Evolutionary conservation across 768 basidiomycete genomes (phyloP), one percentile per base, ranked within the genome.

Genomic region (Termitomyces sp.): DNA sequence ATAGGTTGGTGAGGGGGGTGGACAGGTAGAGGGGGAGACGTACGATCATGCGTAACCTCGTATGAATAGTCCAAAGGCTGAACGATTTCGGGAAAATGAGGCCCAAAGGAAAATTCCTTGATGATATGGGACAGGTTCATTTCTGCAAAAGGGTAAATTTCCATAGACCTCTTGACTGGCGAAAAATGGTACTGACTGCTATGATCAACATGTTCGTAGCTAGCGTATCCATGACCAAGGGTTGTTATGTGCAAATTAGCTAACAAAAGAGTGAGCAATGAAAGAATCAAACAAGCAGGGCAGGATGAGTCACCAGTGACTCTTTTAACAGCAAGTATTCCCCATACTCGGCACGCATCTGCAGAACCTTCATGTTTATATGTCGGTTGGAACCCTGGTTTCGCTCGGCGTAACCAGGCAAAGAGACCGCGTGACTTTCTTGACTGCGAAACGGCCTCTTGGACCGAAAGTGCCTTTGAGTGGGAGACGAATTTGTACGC

Each of bases 61-160:
- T 91, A 91, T 1, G 92, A 91, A 71, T 94, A 87, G 69, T 98
- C 96, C 44, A 99, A 82, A 0, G 96, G 96, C 71, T 99, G 96
- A 0, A 86, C 84, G 54, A 99, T 98, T 48, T 94, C 90, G 2
- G 96, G 96, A 79, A 97, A 98, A 78, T 90, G 88, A 2, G 95
- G 92, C 1, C 96, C 96, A 65, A 98, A 98, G 0, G 95, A 97
- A 71, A 98, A 97, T 73, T 99, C 96, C 56, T 89, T 89, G 69
- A 98, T 95, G 64, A 97, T 87, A 78, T 98, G 96, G 3, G 93
- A 94, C 39, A 99, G 83, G 70, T 99, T 99, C 93, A 98, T 95
- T 66, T 88, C 94, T 96, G 51, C 11, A 44, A 8, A 57, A 13
- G 13, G 24, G 18, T 55, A 55, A 39, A 13, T 33, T 32, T n/a